Evolutionary conservation across 495 filamentous ascomycete species (phyloP), one percentile per base, ranked within the genome.

Genomic region (Xylaria palmicola): DNA sequence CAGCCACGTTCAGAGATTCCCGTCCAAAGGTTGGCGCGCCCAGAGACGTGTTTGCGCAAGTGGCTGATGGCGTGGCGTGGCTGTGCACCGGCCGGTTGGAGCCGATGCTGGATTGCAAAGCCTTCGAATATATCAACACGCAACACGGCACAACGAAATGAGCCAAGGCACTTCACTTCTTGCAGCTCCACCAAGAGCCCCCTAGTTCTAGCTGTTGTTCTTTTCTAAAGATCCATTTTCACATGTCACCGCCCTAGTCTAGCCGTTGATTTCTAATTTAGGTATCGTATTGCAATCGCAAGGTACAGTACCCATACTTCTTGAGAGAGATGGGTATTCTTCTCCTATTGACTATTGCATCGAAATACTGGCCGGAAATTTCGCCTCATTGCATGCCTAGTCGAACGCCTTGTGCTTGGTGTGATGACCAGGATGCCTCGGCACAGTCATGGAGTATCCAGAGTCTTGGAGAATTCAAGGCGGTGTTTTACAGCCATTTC

Each of bases 1-100:
- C 56, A 59, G 56, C 56, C 56, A 59, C 56, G 44, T 13, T 19
- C 15, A 39, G 26, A 17, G 7, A 27, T 56, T 44, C 37, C n/a
- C n/a, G n/a, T n/a, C n/a, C n/a, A n/a, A n/a, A n/a, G n/a, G n/a
- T n/a, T n/a, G n/a, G n/a, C 56, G 49, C 56, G 44, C 7, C 12
- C 15, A 39, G 26, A 17, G 7, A 27, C 43, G 29, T 24, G 26
- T 0, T 48, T 17, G 26, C 4, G 3, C 13, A n/a, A n/a, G 52
- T 55, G 52, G 52, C 41, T 58, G 55, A 27, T 55, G 36, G 20
- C 10, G 13, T 39, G 0, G n/a, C 26, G 50, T 53, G 50, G 50
- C 50, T 39, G 50, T 39, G 32, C 32, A 0, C 17, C 19, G 20
- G 13, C n/a, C 29, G 29, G 48, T 22, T 27, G 29, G 22, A 51